Conservation (phyloP, 768 basidiomycete species). For the Amanita rubescens region DNA sequence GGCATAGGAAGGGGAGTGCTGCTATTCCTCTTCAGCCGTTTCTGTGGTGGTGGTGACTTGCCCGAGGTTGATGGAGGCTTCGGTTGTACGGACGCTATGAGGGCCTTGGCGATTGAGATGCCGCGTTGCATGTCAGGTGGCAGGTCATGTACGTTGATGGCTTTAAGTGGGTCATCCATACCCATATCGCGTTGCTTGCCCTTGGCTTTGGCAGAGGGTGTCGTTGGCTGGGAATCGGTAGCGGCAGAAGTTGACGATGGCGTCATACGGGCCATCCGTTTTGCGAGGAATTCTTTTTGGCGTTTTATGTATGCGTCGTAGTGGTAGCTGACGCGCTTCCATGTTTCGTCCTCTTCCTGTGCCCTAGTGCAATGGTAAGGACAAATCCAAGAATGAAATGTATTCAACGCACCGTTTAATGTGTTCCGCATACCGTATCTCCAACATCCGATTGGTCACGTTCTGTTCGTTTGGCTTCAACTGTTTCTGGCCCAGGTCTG, state of each 20-base stretch:
- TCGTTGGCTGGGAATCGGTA: constrained; percentile 15
- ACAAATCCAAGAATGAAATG: neutral
- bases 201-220: constrained; percentile 43
- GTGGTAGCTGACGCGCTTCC: constrained; percentile 52
- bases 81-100: constrained; percentile 12
- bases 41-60: neutral
- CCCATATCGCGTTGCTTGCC: constrained; percentile 52
- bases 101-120: constrained; percentile 22
- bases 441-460: constrained; percentile 58
- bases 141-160: constrained; percentile 33
- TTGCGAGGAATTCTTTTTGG: constrained; percentile 41
- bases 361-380: constrained; percentile 18
- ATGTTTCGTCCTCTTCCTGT: constrained; percentile 62
- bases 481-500: constrained; percentile 17
- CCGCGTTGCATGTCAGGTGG: constrained; percentile 25
- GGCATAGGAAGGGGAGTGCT: neutral
- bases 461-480: constrained; percentile 66
- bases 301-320: constrained; percentile 52
- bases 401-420: constrained; percentile 51
- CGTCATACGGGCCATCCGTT: constrained; percentile 25
- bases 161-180: constrained; percentile 28
- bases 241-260: too few species aligned
- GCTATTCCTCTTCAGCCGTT: neutral
- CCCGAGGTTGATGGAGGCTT: neutral
- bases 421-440: constrained; percentile 57